phyloP scores from a whole-genome alignment of 441 rosid genomes.

The Populus trichocarpa region DNA sequence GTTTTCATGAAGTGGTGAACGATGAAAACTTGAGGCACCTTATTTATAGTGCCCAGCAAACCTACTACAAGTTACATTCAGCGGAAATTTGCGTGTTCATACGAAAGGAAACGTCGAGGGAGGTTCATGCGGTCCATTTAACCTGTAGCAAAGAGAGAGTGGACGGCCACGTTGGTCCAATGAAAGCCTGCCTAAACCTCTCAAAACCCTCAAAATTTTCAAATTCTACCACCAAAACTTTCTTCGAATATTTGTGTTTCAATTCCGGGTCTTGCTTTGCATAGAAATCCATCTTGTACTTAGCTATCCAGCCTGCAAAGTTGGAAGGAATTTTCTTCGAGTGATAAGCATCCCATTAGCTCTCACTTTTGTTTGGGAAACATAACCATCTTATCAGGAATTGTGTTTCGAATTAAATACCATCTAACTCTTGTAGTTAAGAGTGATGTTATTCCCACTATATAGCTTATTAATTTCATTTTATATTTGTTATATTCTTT shows the following conservation, averaged over 20 bases:
- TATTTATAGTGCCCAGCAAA: neutral
- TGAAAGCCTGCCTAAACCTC: neutral
- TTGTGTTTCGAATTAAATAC: too few relatives aligned
- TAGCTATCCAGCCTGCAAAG: too few relatives aligned
- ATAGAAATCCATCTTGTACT: neutral
- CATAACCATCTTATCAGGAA: too few relatives aligned
- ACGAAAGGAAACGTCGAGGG: slow-evolving; percentile 18
- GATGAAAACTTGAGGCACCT: too few relatives aligned
- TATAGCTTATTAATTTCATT: too few relatives aligned
- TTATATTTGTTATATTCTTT: too few relatives aligned
- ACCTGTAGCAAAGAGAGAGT: neutral
- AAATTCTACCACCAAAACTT: neutral
- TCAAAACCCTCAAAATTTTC: neutral
- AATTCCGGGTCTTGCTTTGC: slow-evolving; percentile 20
- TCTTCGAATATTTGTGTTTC: neutral
- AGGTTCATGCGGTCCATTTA: neutral
- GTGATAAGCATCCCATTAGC: neutral
- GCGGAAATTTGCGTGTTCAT: neutral
- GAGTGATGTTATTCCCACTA: too few relatives aligned
- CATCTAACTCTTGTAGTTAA: too few relatives aligned
- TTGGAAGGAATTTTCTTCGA: neutral
- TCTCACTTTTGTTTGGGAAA: too few relatives aligned
- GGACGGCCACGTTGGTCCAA: slow-evolving; percentile 14
- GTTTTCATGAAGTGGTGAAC: too few relatives aligned
- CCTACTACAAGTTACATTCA: neutral